These are phyloP conservation scores for Trametes elegans DNA, from an alignment of 768 basidiomycete species.

Conservation along the genomic window DNA sequence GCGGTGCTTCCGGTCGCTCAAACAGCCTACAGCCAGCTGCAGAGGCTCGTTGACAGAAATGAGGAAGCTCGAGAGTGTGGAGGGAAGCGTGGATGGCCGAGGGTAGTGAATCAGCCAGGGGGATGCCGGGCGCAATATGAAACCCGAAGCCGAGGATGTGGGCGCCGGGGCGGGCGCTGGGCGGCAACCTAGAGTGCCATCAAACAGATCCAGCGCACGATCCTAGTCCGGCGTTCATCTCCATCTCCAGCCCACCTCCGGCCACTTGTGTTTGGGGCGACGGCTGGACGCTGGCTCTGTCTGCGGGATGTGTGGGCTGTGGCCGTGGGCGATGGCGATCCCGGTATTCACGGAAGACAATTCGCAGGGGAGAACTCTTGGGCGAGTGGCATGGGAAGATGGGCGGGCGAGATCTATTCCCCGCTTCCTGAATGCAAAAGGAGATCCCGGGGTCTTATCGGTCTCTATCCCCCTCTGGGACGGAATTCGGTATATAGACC, in stretches of 20 bases:
- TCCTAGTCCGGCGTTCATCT: conserved; percentile 4
- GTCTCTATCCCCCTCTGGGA: conserved; percentile 15
- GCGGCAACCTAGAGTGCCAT: conserved; percentile 1
- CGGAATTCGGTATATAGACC: conserved; percentile 20
- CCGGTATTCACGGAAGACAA: not conserved
- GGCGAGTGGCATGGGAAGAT: conserved; percentile 6
- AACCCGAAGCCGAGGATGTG: not conserved
- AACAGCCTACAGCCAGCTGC: no score
- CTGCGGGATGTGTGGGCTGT: not conserved
- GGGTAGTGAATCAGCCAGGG: no score
- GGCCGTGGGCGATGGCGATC: not conserved
- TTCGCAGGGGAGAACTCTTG: not conserved
- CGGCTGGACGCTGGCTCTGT: not conserved
- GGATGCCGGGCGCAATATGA: not conserved
- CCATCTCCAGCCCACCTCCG: not conserved
- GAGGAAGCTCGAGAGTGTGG: no score
- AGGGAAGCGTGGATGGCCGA: no score
- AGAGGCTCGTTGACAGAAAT: no score
- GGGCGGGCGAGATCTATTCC: conserved; percentile 7
- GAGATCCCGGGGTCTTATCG: conserved; percentile 22
- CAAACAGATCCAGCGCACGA: conserved; percentile 5
- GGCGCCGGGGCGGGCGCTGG: conserved; percentile 2
- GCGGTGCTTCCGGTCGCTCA: no score
- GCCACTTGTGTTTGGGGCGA: not conserved
- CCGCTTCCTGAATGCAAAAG: conserved; percentile 10